A percentile compares a stretch with the other conserved stretches of the same genome.
These are phyloP conservation scores for Tetraselmis chui DNA, from an alignment of 139 green algal genomes.

Conservation along the genomic window DNA sequence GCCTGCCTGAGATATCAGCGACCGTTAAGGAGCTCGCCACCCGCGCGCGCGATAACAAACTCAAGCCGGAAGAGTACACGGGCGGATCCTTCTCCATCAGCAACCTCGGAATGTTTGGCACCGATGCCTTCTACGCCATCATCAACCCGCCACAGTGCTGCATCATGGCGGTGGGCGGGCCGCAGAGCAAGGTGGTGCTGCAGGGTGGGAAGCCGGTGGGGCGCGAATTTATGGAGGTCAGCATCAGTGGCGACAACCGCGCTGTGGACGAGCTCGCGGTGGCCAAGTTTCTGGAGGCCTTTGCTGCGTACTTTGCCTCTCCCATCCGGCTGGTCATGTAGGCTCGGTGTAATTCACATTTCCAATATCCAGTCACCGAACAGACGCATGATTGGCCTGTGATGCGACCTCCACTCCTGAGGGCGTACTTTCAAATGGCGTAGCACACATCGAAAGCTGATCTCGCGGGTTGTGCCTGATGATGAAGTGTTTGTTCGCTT, in stretches of 20 bases:
- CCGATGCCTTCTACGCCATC: conserved; percentile 85
- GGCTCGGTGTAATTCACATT: too few species aligned
- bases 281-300: conserved; percentile 66
- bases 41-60: conserved; percentile 71
- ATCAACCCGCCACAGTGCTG: conserved; percentile 83
- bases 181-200: conserved; percentile 30
- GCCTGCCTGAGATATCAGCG: conserved; percentile 28
- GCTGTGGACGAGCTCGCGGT: conserved; percentile 79
- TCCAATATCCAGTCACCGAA: too few species aligned
- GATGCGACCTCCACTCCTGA: too few species aligned
- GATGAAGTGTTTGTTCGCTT: too few species aligned
- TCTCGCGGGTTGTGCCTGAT: too few species aligned
- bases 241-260: conserved; percentile 75
- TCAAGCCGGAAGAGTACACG: conserved; percentile 89
- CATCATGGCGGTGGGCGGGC: conserved; percentile 53
- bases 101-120: conserved; percentile 90
- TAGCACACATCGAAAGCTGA: too few species aligned
- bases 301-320: conserved; percentile 21
- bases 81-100: conserved; percentile 82
- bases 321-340: not conserved
- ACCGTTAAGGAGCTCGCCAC: conserved; percentile 69
- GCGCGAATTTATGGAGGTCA: conserved; percentile 69
- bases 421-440: too few species aligned
- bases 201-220: conserved; percentile 20
- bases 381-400: too few species aligned